phyloP scores from a whole-genome alignment of 306 rosid species.

The Begonia masoniana region DNA sequence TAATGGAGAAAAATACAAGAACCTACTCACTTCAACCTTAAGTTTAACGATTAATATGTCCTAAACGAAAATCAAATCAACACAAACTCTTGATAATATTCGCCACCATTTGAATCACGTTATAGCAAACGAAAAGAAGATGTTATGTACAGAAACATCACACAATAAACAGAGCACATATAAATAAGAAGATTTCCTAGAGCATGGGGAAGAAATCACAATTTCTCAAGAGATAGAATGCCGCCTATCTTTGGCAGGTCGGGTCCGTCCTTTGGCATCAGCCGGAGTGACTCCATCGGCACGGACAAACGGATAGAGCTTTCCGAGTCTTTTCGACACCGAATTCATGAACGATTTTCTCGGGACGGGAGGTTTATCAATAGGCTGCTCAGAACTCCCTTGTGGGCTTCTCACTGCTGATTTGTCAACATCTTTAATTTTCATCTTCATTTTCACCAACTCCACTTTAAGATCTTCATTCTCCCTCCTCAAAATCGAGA shows the following conservation, averaged over 20 bases:
- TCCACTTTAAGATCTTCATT: conserved; percentile 63
- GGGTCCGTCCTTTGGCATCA: conserved; percentile 32
- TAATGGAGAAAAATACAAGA: no score
- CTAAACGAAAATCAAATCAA: no score
- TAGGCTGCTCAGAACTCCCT: conserved; percentile 19
- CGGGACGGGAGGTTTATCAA: conserved; percentile 66
- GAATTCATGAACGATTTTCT: conserved; percentile 62
- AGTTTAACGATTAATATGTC: no score
- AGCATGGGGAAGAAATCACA: neutral
- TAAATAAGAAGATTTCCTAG: neutral
- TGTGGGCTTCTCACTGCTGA: conserved; percentile 41
- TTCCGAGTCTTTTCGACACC: conserved; percentile 52
- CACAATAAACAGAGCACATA: neutral
- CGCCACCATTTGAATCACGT: neutral
- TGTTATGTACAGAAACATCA: conserved; percentile 6
- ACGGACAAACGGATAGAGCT: conserved; percentile 64
- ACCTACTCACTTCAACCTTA: no score
- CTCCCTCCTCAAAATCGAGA: conserved; percentile 48
- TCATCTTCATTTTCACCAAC: conserved; percentile 66
- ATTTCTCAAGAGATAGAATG: conserved; percentile 65
- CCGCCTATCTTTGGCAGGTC: conserved; percentile 59
- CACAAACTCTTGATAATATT: no score
- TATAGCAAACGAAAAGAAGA: conserved; percentile 6
- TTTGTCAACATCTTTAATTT: conserved; percentile 50
- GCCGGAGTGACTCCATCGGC: conserved; percentile 34